Evolutionary conservation across 2,329 filamentous ascomycete species (phyloP).

Genomic region (Fusarium sp.): DNA sequence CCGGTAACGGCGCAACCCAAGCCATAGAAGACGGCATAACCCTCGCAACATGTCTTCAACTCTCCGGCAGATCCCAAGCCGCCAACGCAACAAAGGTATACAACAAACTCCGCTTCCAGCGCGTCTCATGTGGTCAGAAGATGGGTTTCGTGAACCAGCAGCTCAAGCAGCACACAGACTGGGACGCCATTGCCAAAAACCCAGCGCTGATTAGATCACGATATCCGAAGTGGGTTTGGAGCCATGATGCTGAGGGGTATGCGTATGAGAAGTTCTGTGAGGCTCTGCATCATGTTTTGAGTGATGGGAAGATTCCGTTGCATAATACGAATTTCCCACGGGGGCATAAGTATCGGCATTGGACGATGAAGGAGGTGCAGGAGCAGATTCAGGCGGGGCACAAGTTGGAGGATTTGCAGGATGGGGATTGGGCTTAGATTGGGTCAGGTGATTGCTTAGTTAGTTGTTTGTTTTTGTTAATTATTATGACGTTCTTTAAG

Average conservation of each 20-base stretch:
- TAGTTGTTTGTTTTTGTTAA: background rate
- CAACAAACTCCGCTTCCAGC: constrained; percentile 27
- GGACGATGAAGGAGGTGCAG: constrained; percentile 34
- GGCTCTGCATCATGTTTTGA: constrained; percentile 23
- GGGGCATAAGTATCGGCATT: constrained; percentile 30
- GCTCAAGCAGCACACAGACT: constrained; percentile 32
- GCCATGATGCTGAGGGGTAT: constrained; percentile 29
- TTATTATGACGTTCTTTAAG: background rate
- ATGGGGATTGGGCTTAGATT: constrained; percentile 27
- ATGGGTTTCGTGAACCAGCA: constrained; percentile 33
- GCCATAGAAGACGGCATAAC: constrained; percentile 32
- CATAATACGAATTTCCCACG: constrained; percentile 26
- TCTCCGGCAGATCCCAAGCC: constrained; percentile 7
- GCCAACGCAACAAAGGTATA: constrained; percentile 21
- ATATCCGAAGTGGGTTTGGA: constrained; percentile 32
- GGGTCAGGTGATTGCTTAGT: background rate
- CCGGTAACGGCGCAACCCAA: constrained; percentile 28
- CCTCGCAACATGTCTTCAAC: constrained; percentile 23
- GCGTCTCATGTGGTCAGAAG: constrained; percentile 17
- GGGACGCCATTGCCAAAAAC: constrained; percentile 32
- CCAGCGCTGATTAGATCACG: constrained; percentile 22
- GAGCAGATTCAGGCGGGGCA: constrained; percentile 28
- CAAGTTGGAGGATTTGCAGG: constrained; percentile 31
- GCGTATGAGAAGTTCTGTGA: constrained; percentile 35
- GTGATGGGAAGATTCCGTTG: constrained; percentile 23